Evolutionary conservation across 805 yeast species (phyloP).

Genomic region (Ogataea haglerorum): DNA sequence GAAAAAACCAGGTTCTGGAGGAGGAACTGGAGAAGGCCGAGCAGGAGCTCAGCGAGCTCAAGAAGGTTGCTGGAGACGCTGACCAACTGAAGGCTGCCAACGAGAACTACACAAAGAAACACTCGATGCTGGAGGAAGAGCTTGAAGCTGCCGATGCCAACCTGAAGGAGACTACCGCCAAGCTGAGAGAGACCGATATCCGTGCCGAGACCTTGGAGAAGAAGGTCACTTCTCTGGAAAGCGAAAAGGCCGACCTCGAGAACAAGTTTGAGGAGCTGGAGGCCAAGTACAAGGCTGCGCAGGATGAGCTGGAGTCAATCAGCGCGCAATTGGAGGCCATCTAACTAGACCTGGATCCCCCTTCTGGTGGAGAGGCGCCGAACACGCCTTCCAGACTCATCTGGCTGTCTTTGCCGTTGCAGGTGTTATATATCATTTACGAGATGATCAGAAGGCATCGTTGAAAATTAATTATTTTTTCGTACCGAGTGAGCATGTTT

Average conservation of each 20-base stretch:
- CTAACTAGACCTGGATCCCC: constrained; percentile 27
- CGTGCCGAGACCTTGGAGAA: constrained; percentile 95
- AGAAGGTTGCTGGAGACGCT: constrained; percentile 87
- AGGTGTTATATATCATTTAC: constrained; percentile 15
- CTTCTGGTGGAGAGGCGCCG: constrained; percentile 1
- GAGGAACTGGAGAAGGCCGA: constrained; percentile 78
- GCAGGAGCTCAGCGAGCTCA: constrained; percentile 66
- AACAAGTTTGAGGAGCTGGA: constrained; percentile 84
- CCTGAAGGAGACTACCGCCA: constrained; percentile 89
- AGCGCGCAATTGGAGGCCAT: constrained; percentile 88
- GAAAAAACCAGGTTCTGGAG: constrained; percentile 88
- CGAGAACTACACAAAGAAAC: constrained; percentile 87
- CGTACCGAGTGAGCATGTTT: not conserved
- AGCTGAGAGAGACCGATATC: constrained; percentile 91
- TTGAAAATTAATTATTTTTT: constrained; percentile 5
- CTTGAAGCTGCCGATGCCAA: constrained; percentile 87
- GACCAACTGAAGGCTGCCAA: constrained; percentile 83
- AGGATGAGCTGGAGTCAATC: constrained; percentile 94
- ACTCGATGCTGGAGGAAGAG: constrained; percentile 84
- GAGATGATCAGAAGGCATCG: constrained; percentile 17
- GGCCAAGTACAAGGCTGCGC: constrained; percentile 76
- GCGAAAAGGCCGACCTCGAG: constrained; percentile 90
- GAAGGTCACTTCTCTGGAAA: constrained; percentile 86
- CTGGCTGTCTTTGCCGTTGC: constrained; percentile 7
- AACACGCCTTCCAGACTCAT: not conserved